Conservation (phyloP, 2,329 filamentous ascomycete genomes). For the Aspergillus pseudoglaucus region DNA sequence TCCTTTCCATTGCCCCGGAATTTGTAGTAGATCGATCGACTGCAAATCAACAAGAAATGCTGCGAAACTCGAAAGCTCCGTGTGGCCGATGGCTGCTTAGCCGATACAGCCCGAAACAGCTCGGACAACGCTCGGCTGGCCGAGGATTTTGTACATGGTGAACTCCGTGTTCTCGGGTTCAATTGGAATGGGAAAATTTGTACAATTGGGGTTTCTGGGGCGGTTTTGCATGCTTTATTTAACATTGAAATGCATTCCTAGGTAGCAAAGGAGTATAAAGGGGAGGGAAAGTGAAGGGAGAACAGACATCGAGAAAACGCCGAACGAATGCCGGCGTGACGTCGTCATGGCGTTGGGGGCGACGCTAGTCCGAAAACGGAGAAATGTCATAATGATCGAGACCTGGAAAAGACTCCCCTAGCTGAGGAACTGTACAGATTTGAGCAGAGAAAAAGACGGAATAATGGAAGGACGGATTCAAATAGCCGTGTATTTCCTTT, state of each 20-base stretch:
- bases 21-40: not conserved
- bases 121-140: slow-evolving; percentile 6
- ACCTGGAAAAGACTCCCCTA: too few species aligned
- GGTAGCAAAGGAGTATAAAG: not conserved
- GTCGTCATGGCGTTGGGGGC: slow-evolving; percentile 13
- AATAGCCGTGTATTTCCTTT: too few species aligned
- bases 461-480: too few species aligned
- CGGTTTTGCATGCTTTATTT: too few species aligned
- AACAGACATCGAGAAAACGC: slow-evolving; percentile 2
- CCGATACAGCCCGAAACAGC: slow-evolving; percentile 30
- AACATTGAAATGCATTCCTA: not conserved
- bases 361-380: not conserved
- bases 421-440: too few species aligned
- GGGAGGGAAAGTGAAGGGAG: not conserved
- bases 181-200: too few species aligned
- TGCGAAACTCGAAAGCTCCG: slow-evolving; percentile 19
- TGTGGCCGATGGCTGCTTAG: slow-evolving; percentile 26
- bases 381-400: not conserved
- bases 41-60: not conserved
- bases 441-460: too few species aligned
- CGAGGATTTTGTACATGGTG: not conserved
- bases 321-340: slow-evolving; percentile 22
- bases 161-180: too few species aligned
- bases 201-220: too few species aligned
- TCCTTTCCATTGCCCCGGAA: slow-evolving; percentile 5